Base-by-base conservation (phyloP, 139 green algal genomes). In the Diplosphaera chodatii region DNA sequence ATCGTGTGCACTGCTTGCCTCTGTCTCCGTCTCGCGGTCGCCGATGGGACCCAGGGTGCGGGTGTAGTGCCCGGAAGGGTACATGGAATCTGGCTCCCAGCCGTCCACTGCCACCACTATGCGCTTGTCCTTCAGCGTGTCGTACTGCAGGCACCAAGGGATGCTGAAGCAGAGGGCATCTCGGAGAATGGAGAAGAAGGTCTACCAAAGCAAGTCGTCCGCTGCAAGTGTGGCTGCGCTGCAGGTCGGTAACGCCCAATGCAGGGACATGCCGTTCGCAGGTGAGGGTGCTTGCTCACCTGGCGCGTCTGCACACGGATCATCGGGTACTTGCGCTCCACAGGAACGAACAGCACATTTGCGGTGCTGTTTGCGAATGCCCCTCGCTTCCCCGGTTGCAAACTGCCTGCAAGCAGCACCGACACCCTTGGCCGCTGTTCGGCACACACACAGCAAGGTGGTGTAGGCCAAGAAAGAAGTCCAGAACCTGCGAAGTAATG, bases 281-380 rank as follows among this genome's bases (percentile, higher is more conserved):
- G n/a, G n/a, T n/a, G n/a, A n/a, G n/a, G 18, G 18, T 25, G 48
- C 4, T 21, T 32, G 23, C 67, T 32, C 64, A 86, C 77, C 72
- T 93, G 92, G 1, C 92, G 83, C 16, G 94, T 98, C n/a, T 89
- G 72, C 32, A 98, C 90, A 34, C 90, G 84, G 69, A 97, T 89
- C 55, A 88, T 87, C 0, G 92, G 92, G 74, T 87, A 92, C 25
- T 82, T 72, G 23, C 85, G 80, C 68, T 96, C 91, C 40, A 94
- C 82, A 1, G 92, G 91, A 40, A 86, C 79, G 70, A 96, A 93
- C 66, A 94, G 82, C 66, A 93, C 78, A 8, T 72, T 74, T 20
- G 69, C 32, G 4, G 71, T 31, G 63, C 48, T 79, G 63, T 25
- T 67, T 59, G 20, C 40, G 1, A 55, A 3, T 27, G 32, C 18